Evolutionary conservation across 139 green algal species (phyloP).

Genomic region (Chlorella sp.): DNA sequence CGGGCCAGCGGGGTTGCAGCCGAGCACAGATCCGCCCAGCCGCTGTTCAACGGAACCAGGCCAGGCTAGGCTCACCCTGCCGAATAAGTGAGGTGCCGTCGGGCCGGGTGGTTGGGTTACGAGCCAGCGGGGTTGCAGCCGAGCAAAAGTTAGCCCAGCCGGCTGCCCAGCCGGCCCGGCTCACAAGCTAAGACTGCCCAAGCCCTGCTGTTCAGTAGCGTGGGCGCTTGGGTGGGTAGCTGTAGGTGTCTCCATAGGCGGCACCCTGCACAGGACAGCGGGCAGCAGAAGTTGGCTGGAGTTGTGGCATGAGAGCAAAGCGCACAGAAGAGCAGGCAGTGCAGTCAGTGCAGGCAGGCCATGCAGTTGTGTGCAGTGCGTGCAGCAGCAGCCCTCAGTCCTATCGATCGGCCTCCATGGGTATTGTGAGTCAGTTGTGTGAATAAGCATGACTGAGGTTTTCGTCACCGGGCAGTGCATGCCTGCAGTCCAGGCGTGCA

Average conservation of each 20-base stretch:
- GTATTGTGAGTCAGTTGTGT: not conserved
- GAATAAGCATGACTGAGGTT: not conserved
- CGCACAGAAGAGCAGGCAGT: not conserved
- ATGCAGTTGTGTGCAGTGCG: not conserved
- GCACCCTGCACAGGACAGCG: not conserved
- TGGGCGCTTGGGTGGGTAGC: slow-evolving; percentile 25
- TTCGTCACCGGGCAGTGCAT: not conserved
- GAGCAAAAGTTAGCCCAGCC: not conserved
- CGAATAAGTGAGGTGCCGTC: too few species aligned
- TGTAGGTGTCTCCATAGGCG: not conserved
- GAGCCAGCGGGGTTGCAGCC: not conserved
- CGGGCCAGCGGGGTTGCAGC: not conserved
- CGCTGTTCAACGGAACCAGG: too few species aligned
- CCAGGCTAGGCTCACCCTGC: too few species aligned
- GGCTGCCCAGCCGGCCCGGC: not conserved
- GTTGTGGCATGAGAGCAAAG: not conserved
- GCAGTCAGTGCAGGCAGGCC: not conserved
- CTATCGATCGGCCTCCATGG: slow-evolving; percentile 26
- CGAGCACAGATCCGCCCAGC: not conserved
- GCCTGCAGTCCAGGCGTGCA: not conserved
- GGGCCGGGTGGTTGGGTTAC: too few species aligned
- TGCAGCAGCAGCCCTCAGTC: slow-evolving; percentile 2
- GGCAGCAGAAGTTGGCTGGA: not conserved
- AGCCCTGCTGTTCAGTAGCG: slow-evolving; percentile 10
- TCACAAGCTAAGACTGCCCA: not conserved